Evolutionary conservation across 2,329 filamentous ascomycete genomes (phyloP).

Genomic region (Fonsecaea nubica): DNA sequence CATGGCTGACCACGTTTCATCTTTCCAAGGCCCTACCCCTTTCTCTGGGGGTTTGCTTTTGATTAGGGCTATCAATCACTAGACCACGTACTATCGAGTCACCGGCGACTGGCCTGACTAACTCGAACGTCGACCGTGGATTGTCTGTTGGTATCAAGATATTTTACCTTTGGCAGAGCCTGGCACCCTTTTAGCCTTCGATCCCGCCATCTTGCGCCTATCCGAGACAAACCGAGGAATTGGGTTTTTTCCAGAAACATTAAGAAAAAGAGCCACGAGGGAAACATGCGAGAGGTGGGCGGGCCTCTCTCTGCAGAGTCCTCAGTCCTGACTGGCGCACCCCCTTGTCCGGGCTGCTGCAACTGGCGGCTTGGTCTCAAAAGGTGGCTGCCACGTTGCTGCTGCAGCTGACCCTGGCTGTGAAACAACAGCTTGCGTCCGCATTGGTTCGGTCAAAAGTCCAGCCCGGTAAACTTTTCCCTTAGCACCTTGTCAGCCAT

Average conservation of each 20-base stretch:
- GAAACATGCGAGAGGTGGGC: neutral
- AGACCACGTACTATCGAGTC: neutral
- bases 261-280: constrained; percentile 7
- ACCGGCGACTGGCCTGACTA: constrained; percentile 1
- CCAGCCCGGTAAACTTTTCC: constrained; percentile 13
- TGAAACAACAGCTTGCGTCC: constrained; percentile 12
- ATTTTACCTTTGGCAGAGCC: too few relatives aligned
- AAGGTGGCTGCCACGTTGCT: constrained; percentile 24
- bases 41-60: constrained; percentile 9
- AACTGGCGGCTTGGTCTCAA: neutral
- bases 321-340: neutral
- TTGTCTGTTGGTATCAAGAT: neutral
- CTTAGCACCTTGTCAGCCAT: neutral
- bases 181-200: neutral
- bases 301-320: too few relatives aligned
- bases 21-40: constrained; percentile 18
- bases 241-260: constrained; percentile 1
- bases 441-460: constrained; percentile 18
- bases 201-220: neutral
- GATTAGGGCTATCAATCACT: neutral
- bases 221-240: constrained; percentile 1
- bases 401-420: constrained; percentile 19
- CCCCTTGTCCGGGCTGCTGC: neutral
- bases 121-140: neutral
- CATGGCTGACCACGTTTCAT: constrained; percentile 26